Percentiles rank a stretch among this genome's conserved stretches.
Conservation (phyloP, 768 basidiomycete genomes). For the Russula lepida region DNA sequence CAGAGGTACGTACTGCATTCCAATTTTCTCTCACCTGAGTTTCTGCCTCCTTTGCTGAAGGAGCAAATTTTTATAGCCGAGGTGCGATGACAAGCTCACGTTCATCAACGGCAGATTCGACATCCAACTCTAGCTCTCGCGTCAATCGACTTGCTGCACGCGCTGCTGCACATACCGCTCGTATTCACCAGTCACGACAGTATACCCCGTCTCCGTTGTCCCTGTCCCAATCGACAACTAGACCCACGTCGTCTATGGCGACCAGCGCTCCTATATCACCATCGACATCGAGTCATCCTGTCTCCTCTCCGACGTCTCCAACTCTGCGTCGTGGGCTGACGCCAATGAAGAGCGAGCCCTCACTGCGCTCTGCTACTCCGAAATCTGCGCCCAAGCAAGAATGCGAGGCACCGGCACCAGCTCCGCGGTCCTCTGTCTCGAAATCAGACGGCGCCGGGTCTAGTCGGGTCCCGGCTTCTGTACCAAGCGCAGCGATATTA, state of each 20-base stretch:
- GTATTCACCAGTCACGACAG: constrained; percentile 15
- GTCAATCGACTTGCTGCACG: neutral
- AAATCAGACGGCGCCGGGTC: neutral
- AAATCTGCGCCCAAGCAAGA: neutral
- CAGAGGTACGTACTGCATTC: constrained; percentile 20
- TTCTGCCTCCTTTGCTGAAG: neutral
- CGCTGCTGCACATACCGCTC: constrained; percentile 5
- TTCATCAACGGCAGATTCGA: constrained; percentile 3
- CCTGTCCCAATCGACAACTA: neutral
- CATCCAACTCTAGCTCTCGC: neutral
- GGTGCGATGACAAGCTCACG: neutral
- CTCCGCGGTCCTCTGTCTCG: neutral
- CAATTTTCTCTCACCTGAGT: too few relatives aligned
- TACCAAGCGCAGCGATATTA: neutral
- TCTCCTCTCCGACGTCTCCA: constrained; percentile 1
- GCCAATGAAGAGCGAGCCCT: constrained; percentile 9
- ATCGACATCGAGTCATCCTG: neutral
- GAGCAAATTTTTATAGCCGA: neutral
- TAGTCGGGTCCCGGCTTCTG: neutral
- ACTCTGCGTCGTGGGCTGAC: neutral
- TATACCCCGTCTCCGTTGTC: constrained; percentile 21
- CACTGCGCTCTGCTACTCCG: neutral
- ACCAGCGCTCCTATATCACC: neutral
- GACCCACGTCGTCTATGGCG: neutral
- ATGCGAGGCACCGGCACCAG: neutral